phyloP scores from a whole-genome alignment of 108 stramenopile genomes.

The Skeletonema potamos region DNA sequence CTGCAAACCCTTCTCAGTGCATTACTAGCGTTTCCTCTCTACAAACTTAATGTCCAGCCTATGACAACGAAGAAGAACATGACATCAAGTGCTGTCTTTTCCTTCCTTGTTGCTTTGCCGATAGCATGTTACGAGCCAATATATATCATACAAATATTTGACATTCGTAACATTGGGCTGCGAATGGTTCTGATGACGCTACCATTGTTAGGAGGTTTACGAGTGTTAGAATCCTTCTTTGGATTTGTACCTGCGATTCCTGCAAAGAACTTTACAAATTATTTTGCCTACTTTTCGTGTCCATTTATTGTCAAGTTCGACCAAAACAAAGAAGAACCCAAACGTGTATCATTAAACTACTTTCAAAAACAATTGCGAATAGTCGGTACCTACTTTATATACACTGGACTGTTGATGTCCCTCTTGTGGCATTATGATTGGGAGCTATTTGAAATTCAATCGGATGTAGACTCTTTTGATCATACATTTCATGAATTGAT shows the following conservation, averaged over 20 bases:
- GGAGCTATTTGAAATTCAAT: constrained; percentile 12
- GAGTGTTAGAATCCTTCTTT: constrained; percentile 10
- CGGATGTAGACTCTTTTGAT: background rate
- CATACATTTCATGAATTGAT: constrained; percentile 11
- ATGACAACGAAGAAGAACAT: background rate
- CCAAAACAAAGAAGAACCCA: constrained; percentile 5
- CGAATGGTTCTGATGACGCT: background rate
- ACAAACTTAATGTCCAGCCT: constrained; percentile 14
- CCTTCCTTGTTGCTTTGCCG: constrained; percentile 13
- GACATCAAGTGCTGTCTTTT: constrained; percentile 14
- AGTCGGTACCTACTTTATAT: background rate
- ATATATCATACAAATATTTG: background rate
- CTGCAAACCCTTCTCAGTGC: constrained; percentile 21
- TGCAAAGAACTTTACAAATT: background rate
- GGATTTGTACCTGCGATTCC: constrained; percentile 14
- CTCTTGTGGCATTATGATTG: constrained; percentile 22
- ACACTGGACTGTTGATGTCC: constrained; percentile 6
- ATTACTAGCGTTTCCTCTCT: constrained; percentile 20
- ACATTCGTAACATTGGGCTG: background rate
- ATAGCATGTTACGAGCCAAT: constrained; percentile 7
- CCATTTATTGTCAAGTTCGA: constrained; percentile 31
- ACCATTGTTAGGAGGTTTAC: background rate
- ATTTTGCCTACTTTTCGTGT: constrained; percentile 20
- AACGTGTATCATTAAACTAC: background rate
- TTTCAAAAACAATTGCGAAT: background rate